These are phyloP conservation scores for Sugiyamaella neomexicana DNA, from an alignment of 1,139 yeast genomes.

Conservation along the genomic window DNA sequence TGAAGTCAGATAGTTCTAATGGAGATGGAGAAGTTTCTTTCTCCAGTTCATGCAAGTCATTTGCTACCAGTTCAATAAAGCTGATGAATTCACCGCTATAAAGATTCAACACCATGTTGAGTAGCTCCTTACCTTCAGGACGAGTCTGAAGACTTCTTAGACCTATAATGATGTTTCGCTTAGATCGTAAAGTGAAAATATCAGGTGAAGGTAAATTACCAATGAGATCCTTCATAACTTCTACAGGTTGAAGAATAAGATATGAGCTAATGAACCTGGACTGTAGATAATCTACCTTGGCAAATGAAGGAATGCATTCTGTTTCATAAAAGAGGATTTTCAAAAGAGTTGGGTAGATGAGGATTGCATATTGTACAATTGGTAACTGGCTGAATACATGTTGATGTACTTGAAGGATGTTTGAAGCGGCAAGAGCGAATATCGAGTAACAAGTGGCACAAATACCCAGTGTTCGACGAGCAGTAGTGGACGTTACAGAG, in stretches of 20 bases:
- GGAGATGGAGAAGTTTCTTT: constrained; percentile 10
- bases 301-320: constrained; percentile 26
- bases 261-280: constrained; percentile 29
- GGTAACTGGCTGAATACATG: constrained; percentile 40
- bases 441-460: constrained; percentile 16
- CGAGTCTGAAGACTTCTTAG: constrained; percentile 24
- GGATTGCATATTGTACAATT: constrained; percentile 47
- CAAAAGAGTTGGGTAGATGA: constrained; percentile 40
- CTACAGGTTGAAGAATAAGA: constrained; percentile 21
- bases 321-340: constrained; percentile 33
- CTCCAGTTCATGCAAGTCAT: constrained; percentile 25
- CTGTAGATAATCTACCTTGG: constrained; percentile 31
- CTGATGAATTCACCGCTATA: constrained; percentile 21
- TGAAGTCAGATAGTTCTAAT: constrained; percentile 19
- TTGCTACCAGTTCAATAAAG: constrained; percentile 21
- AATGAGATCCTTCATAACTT: constrained; percentile 24
- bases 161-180: constrained; percentile 29
- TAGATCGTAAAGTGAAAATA: constrained; percentile 15
- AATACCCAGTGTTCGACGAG: constrained; percentile 15
- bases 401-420: constrained; percentile 45
- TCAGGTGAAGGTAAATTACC: constrained; percentile 11
- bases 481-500: not conserved
- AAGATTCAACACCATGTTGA: constrained; percentile 19
- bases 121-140: constrained; percentile 23
- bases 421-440: constrained; percentile 21